These are phyloP conservation scores for Fusarium sp. DNA, from an alignment of 2,329 filamentous ascomycete genomes.

Conservation along the genomic window DNA sequence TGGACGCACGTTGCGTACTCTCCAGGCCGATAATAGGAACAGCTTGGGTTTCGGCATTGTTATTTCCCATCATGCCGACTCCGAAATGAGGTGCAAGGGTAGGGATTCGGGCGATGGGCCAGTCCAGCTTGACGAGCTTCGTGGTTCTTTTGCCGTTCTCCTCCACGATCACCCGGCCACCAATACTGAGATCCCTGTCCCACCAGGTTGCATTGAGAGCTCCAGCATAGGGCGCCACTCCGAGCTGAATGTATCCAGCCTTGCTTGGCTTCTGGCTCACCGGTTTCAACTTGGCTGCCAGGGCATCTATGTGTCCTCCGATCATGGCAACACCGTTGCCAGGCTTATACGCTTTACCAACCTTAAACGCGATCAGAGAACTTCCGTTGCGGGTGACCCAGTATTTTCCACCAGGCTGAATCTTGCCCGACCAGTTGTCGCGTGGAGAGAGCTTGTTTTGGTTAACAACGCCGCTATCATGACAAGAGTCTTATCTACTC, in stretches of 20 bases:
- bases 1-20: constrained; percentile 62
- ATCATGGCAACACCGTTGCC: constrained; percentile 91
- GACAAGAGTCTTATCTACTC: constrained; percentile 34
- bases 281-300: constrained; percentile 92
- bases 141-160: constrained; percentile 82
- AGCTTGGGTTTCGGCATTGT: constrained; percentile 92
- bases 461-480: constrained; percentile 23
- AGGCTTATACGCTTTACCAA: constrained; percentile 83
- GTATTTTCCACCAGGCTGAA: constrained; percentile 88
- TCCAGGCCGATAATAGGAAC: constrained; percentile 94
- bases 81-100: constrained; percentile 96
- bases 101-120: constrained; percentile 93
- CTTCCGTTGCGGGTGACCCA: constrained; percentile 88
- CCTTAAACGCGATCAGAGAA: constrained; percentile 84
- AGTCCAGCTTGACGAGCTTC: constrained; percentile 89
- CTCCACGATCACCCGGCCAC: constrained; percentile 87
- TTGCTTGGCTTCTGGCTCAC: constrained; percentile 86
- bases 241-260: constrained; percentile 88
- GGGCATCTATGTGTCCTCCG: constrained; percentile 91
- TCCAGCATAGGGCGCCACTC: constrained; percentile 93
- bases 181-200: constrained; percentile 93
- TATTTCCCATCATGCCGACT: constrained; percentile 72
- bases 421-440: constrained; percentile 78
- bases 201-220: constrained; percentile 92
- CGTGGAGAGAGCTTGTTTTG: constrained; percentile 75